Evolutionary conservation across 1,284 basidiomycete genomes (phyloP), one percentile per base, ranked within the genome.

Genomic region (Ceratobasidium sp.): DNA sequence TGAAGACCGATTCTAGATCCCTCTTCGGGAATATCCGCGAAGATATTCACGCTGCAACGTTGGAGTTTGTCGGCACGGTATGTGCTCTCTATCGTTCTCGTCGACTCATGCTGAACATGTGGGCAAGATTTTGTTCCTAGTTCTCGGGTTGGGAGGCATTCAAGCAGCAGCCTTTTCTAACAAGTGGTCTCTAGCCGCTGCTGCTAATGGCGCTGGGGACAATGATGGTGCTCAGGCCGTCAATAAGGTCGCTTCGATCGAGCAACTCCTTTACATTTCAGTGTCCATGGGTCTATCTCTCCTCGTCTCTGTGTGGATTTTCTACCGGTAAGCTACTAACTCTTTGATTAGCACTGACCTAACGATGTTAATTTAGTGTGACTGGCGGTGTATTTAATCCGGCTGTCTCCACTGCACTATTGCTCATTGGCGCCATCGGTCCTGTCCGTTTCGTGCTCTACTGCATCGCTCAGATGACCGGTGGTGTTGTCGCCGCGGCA

Each of bases 361-460:
- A 48, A 24, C 41, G 1, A 29, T 14, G 14, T 24, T 31, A n/a
- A n/a, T 27, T 11, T 15, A 74, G 75, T 1, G 71, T 73, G 17
- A 76, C 75, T 17, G 75, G 75, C 24, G 75, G 75, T 9, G 62
- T 74, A n/a, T 74, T 76, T 60, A 74, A 76, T 36, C 75, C 71
- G 7, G 59, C 71, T 22, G 63, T 76, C 4, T 74, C 75, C 1
- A 74, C 72, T 7, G 75, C 51, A 14, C 57, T 76, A 24, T 47
- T 76, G 27, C 80, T 91, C 41, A 78, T 86, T 0, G 92, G 92
- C 2, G 89, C 87, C 1, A 88, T 93, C 76, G 81, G 79, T 17
- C 82, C 83, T 0, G 41, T 81, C 4, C 79, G 84, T n/a, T 83
- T 81, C 66, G 64, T 81, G 11, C 77, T 83, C n/a, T 80, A 82